Percentiles rank a stretch among this genome's conserved stretches.
Evolutionary conservation across 768 basidiomycete genomes (phyloP).

Genomic region (Russula earlei): DNA sequence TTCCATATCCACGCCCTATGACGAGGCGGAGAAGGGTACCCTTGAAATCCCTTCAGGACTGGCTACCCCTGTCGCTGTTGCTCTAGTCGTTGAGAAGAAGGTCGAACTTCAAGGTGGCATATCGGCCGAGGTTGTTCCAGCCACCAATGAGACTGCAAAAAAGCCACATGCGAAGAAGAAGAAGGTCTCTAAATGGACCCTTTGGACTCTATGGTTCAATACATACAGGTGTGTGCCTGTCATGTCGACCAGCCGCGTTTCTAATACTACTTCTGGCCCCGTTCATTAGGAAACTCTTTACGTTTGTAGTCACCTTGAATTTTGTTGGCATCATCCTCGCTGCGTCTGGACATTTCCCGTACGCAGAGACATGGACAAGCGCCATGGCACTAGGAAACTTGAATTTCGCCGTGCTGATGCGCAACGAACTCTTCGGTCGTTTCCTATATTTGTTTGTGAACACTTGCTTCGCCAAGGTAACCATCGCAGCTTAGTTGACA

Average conservation of each 20-base stretch:
- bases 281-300: slow-evolving; percentile 6
- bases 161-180: slow-evolving; percentile 38
- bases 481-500: slow-evolving; percentile 4
- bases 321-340: slow-evolving; percentile 51
- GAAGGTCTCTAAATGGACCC: slow-evolving; percentile 50
- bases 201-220: slow-evolving; percentile 68
- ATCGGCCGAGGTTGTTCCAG: slow-evolving; percentile 29
- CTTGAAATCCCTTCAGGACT: slow-evolving; percentile 18
- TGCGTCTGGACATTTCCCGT: slow-evolving; percentile 54
- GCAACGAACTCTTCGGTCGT: slow-evolving; percentile 80
- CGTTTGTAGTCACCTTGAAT: slow-evolving; percentile 35
- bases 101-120: background rate
- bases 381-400: slow-evolving; percentile 71
- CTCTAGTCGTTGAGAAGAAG: slow-evolving; percentile 21
- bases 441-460: slow-evolving; percentile 62
- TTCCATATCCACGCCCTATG: slow-evolving; percentile 19
- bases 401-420: slow-evolving; percentile 60
- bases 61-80: slow-evolving; percentile 1
- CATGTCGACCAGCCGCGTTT: background rate
- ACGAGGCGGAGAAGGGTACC: slow-evolving; percentile 27
- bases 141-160: slow-evolving; percentile 24
- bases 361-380: slow-evolving; percentile 55
- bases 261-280: slow-evolving; percentile 1
- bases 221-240: slow-evolving; percentile 49
- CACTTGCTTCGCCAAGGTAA: slow-evolving; percentile 66